These are phyloP conservation scores for Geranomyces michiganensis DNA, from an alignment of 192 early-diverging fungal genomes.

Conservation along the genomic window DNA sequence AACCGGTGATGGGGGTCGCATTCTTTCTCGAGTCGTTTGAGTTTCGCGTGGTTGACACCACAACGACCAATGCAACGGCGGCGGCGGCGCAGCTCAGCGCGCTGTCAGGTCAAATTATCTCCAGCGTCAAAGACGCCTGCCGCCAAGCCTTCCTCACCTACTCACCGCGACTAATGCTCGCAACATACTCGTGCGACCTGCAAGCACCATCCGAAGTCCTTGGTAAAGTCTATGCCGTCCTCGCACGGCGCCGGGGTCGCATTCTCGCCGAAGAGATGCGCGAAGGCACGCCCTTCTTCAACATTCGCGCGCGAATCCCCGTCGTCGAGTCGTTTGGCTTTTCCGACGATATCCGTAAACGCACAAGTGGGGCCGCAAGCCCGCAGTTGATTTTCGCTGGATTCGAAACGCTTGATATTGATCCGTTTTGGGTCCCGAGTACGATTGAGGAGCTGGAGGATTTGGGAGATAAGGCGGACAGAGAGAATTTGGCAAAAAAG, in stretches of 20 bases:
- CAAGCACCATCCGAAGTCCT: slow-evolving; percentile 93
- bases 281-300: slow-evolving; percentile 97
- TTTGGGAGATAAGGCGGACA: slow-evolving; percentile 94
- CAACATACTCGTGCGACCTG: slow-evolving; percentile 97
- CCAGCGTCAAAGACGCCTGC: slow-evolving; percentile 81
- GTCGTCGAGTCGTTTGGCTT: slow-evolving; percentile 99
- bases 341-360: slow-evolving; percentile 94
- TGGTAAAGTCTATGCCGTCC: slow-evolving; percentile 94
- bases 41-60: neutral
- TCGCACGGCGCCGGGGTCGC: slow-evolving; percentile 85
- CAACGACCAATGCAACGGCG: too few relatives aligned
- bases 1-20: slow-evolving; percentile 88
- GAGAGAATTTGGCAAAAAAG: slow-evolving; percentile 92
- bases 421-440: slow-evolving; percentile 99
- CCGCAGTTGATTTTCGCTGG: slow-evolving; percentile 95
- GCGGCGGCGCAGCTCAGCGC: slow-evolving; percentile 32
- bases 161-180: slow-evolving; percentile 92
- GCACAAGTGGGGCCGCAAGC: slow-evolving; percentile 91
- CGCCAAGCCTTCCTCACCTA: slow-evolving; percentile 84
- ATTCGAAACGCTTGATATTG: slow-evolving; percentile 88
- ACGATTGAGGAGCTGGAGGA: slow-evolving; percentile 98
- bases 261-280: slow-evolving; percentile 95
- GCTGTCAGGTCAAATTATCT: slow-evolving; percentile 85
- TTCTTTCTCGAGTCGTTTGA: slow-evolving; percentile 72
- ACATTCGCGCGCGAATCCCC: slow-evolving; percentile 82